Percentiles rank a stretch among this genome's conserved stretches.
phyloP scores from a whole-genome alignment of 805 yeast genomes.

The Teunomyces gatunensis region DNA sequence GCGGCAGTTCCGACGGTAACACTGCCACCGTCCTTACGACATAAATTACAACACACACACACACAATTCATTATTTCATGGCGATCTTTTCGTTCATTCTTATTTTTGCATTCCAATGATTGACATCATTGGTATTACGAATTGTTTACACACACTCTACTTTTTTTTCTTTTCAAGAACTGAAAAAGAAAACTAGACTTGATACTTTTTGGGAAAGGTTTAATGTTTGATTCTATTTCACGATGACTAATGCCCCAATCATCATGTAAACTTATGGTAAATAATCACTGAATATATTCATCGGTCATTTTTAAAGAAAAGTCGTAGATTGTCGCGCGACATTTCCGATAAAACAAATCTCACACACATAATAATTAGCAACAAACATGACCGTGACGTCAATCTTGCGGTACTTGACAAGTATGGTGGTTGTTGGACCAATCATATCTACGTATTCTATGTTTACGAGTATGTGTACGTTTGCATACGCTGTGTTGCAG shows the following conservation, averaged over 20 bases:
- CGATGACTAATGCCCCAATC: background rate
- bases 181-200: background rate
- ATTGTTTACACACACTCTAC: background rate
- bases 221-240: background rate
- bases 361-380: too few relatives aligned
- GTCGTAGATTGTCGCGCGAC: background rate
- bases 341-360: background rate
- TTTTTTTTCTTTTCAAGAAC: background rate
- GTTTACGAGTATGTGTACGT: background rate
- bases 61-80: background rate
- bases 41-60: background rate
- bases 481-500: background rate
- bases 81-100: slow-evolving; percentile 1
- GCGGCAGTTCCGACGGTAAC: slow-evolving; percentile 7
- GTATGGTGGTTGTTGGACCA: background rate
- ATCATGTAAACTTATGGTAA: background rate
- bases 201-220: background rate
- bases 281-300: background rate
- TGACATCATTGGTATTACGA: background rate
- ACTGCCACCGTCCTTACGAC: background rate
- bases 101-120: background rate
- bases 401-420: background rate
- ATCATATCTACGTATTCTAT: background rate
- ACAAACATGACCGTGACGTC: background rate
- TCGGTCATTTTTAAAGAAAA: background rate